A percentile compares a stretch with the other conserved stretches of the same genome.
phyloP scores from a whole-genome alignment of 1,139 yeast species.

The Pichiaceae sp. region DNA sequence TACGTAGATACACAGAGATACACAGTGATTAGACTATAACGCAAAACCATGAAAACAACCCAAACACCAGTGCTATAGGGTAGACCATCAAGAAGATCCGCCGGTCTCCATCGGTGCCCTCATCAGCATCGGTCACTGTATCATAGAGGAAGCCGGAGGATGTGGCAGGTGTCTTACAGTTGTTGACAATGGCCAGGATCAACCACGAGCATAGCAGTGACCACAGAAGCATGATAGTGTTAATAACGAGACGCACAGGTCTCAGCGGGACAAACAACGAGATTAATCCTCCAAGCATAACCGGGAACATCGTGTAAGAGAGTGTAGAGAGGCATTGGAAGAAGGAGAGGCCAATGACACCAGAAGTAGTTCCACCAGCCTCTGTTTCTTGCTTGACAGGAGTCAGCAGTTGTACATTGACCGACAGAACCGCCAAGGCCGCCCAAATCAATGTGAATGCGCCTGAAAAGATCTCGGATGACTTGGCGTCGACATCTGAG shows the following conservation, averaged over 20 bases:
- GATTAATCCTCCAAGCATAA: conserved; percentile 56
- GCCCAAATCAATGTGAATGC: conserved; percentile 52
- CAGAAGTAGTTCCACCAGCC: conserved; percentile 19
- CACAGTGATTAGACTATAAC: conserved; percentile 56
- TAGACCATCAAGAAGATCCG: conserved; percentile 67
- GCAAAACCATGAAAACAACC: conserved; percentile 69
- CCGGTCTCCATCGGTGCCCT: conserved; percentile 29
- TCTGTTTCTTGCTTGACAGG: conserved; percentile 24
- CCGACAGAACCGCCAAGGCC: conserved; percentile 43
- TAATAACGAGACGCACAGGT: conserved; percentile 46
- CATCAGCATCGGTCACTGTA: conserved; percentile 7
- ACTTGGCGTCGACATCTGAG: conserved; percentile 10
- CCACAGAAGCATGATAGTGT: conserved; percentile 55
- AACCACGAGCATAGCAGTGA: conserved; percentile 49
- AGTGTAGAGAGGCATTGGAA: conserved; percentile 76
- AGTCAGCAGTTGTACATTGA: conserved; percentile 64
- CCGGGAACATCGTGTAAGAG: conserved; percentile 77
- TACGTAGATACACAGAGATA: no score
- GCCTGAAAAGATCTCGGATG: conserved; percentile 52
- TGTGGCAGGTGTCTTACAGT: conserved; percentile 17
- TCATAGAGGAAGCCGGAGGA: conserved; percentile 29
- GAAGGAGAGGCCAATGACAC: conserved; percentile 35
- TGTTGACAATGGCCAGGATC: conserved; percentile 24
- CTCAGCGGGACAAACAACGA: conserved; percentile 50
- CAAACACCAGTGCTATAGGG: conserved; percentile 71